Evolutionary conservation across 1,284 basidiomycete genomes (phyloP).

Genomic region (Ustilago tritici): DNA sequence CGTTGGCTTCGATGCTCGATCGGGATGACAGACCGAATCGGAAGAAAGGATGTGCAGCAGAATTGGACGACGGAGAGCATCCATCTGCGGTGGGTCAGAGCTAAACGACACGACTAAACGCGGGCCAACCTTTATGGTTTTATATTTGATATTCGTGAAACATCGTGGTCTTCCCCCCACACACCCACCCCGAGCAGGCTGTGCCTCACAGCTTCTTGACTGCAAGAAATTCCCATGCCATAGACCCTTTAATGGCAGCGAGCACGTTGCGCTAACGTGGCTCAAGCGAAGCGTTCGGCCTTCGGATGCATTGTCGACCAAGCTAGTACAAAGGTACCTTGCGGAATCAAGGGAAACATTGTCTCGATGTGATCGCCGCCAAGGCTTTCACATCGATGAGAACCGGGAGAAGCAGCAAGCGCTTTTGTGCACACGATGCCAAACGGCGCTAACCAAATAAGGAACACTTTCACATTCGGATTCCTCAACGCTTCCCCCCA

Average conservation of each 20-base stretch:
- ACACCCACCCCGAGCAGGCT: not conserved
- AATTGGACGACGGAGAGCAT: not conserved
- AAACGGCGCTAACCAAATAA: conserved; percentile 7
- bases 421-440: not conserved
- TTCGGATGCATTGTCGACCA: not conserved
- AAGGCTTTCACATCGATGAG: not conserved
- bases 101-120: not conserved
- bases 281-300: not conserved
- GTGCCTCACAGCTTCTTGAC: too few relatives aligned
- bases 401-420: not conserved
- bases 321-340: not conserved
- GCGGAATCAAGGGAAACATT: not conserved
- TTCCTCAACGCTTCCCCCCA: not conserved
- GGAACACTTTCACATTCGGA: not conserved
- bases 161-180: not conserved
- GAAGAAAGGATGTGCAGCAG: not conserved
- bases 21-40: not conserved
- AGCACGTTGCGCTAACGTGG: not conserved
- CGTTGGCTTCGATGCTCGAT: not conserved
- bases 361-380: not conserved
- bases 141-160: not conserved
- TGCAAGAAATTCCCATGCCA: too few relatives aligned
- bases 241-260: too few relatives aligned
- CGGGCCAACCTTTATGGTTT: not conserved
- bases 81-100: not conserved